Evolutionary conservation across 345 rosid species (phyloP), one percentile per base, ranked within the genome.

Genomic region (Lenwebbia sp.): DNA sequence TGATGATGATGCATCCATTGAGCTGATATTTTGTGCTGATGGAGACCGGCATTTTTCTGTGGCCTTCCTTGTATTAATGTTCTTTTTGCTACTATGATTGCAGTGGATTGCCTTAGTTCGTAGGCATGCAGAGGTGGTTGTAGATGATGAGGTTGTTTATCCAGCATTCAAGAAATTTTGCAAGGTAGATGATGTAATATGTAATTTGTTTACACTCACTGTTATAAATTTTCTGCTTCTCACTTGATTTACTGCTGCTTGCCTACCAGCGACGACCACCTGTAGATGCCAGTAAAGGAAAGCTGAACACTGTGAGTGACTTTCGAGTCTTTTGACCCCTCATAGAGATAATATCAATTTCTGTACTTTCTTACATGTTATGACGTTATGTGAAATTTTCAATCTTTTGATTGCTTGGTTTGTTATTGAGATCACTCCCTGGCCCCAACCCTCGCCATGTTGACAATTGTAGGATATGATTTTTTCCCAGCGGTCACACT

Each of bases 101-200:
- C 92, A 97, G 99, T 96, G 99, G 99, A 91, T 97, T 26, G 85
- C 97, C 85, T 86, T 96, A 87, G 74, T 94, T 81, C 93, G 99
- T 84, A 93, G 93, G 75, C 98, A 96, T 87, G 99, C 96, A 49
- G 93, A 94, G 88, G 92, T 92, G 28, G 86, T 97, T 81, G 95
- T 92, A 60, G 93, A 93, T 86, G 99, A 96, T 91, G 93, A 93
- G 83, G 88, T 88, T 70, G 90, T 94, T 81, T 93, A 93, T 87
- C 91, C 94, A 17, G 91, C 92, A 84, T 97, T 95, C 86, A 91
- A 92, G 91, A 96, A 92, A 83, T 90, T 88, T 87, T 97, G 99
- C 90, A 96, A 94, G 99, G 99, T 97, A 90, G 33, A 51, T 28
- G 52, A 26, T 85, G 70, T 4, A 75, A 37, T 55, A 65, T 8